phyloP scores from a whole-genome alignment of 257 asterid species.

The Solanum verrucosum region DNA sequence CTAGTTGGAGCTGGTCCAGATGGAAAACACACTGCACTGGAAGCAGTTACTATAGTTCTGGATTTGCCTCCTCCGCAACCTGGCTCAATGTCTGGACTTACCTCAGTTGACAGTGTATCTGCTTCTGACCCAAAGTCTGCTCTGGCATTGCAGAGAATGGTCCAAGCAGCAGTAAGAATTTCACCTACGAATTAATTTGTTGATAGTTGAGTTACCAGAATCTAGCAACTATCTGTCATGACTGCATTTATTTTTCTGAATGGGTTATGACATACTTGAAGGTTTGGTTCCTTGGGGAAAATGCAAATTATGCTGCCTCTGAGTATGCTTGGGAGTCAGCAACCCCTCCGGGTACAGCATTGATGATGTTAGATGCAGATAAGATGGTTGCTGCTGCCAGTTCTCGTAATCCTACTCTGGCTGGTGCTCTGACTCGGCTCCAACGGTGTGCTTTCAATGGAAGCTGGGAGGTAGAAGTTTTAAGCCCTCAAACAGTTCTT shows the following conservation, averaged over 20 bases:
- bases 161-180: conserved; percentile 93
- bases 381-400: conserved; percentile 99
- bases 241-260: neutral
- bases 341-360: conserved; percentile 99
- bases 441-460: conserved; percentile 99
- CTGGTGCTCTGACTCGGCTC: conserved; percentile 97
- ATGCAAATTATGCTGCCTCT: conserved; percentile 99
- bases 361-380: conserved; percentile 99
- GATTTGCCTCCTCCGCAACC: conserved; percentile 99
- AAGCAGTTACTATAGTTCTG: conserved; percentile 96
- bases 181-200: neutral
- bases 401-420: conserved; percentile 97
- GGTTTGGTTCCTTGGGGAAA: conserved; percentile 99
- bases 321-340: conserved; percentile 99
- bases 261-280: conserved; percentile 17
- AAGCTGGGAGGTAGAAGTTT: conserved; percentile 85
- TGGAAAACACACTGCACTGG: conserved; percentile 96
- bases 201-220: neutral
- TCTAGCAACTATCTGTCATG: neutral
- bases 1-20: conserved; percentile 99
- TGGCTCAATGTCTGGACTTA: conserved; percentile 64
- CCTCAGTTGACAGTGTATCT: conserved; percentile 83
- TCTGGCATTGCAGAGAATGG: conserved; percentile 89
- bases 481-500: neutral
- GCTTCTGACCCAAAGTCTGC: conserved; percentile 99